A percentile compares a stretch with the other conserved stretches of the same genome.
These are phyloP conservation scores for Thraustochytrium striatum DNA, from an alignment of 352 stramenopile species.

Conservation along the genomic window DNA sequence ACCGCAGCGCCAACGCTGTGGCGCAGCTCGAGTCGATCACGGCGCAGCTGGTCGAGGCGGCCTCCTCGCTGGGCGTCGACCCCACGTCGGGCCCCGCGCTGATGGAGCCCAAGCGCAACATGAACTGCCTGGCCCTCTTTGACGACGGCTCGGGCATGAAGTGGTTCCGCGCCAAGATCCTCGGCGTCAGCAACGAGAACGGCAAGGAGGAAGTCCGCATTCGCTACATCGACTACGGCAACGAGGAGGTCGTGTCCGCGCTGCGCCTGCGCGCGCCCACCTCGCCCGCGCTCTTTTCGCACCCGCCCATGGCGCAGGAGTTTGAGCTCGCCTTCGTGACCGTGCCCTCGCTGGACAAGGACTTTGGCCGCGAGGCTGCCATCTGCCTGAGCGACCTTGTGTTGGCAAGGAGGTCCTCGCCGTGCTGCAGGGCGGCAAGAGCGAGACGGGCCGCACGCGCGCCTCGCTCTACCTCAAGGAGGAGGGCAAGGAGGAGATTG, in stretches of 20 bases:
- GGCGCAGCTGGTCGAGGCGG: not conserved
- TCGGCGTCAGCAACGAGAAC: slow-evolving; percentile 57
- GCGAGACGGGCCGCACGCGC: slow-evolving; percentile 68
- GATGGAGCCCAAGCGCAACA: slow-evolving; percentile 18
- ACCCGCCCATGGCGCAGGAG: slow-evolving; percentile 78
- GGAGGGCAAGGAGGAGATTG: slow-evolving; percentile 55
- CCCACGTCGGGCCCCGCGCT: not conserved
- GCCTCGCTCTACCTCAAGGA: slow-evolving; percentile 61
- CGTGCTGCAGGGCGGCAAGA: slow-evolving; percentile 52
- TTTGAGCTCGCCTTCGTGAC: slow-evolving; percentile 78
- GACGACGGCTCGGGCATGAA: slow-evolving; percentile 82
- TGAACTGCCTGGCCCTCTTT: slow-evolving; percentile 77
- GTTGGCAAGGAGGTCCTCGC: slow-evolving; percentile 80
- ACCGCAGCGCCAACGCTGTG: slow-evolving; percentile 64
- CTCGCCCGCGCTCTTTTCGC: slow-evolving; percentile 56
- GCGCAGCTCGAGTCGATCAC: not conserved
- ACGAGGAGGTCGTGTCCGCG: slow-evolving; percentile 73
- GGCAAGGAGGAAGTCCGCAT: slow-evolving; percentile 63
- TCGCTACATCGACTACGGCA: slow-evolving; percentile 93
- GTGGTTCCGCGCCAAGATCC: slow-evolving; percentile 90
- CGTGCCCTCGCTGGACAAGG: slow-evolving; percentile 69
- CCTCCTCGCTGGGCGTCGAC: not conserved
- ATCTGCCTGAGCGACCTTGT: slow-evolving; percentile 77
- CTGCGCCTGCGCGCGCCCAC: slow-evolving; percentile 71
- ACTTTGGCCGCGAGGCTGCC: slow-evolving; percentile 85